Conservation (phyloP, 306 rosid species). For the Dalbergia cochinchinensis region DNA sequence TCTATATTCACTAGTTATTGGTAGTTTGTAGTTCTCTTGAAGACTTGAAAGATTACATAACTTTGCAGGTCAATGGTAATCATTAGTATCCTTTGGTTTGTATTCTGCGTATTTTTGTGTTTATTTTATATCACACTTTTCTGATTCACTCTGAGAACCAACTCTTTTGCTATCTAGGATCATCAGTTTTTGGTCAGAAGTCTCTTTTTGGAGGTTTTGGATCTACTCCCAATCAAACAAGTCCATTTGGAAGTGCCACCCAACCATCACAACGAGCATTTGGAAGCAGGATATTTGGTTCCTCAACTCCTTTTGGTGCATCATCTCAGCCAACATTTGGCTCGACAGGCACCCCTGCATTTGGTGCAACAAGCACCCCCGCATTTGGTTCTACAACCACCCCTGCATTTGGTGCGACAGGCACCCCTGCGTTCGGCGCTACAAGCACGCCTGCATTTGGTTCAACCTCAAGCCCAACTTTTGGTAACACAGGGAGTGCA, state of each 20-base stretch:
- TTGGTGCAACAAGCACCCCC: slow-evolving; percentile 53
- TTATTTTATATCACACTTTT: slow-evolving; percentile 16
- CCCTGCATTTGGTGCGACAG: slow-evolving; percentile 60
- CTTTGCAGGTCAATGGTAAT: not conserved
- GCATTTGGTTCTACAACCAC: slow-evolving; percentile 57
- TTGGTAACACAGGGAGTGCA: slow-evolving; percentile 71
- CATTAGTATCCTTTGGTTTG: slow-evolving; percentile 25
- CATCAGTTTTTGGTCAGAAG: slow-evolving; percentile 87
- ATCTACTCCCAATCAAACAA: slow-evolving; percentile 74
- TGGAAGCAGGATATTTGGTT: slow-evolving; percentile 87
- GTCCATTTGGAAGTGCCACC: slow-evolving; percentile 75
- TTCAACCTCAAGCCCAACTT: slow-evolving; percentile 69
- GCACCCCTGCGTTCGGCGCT: slow-evolving; percentile 67
- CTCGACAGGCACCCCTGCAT: slow-evolving; percentile 53
- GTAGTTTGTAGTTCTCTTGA: slow-evolving; percentile 7
- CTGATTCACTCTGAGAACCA: slow-evolving; percentile 41
- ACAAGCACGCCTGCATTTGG: slow-evolving; percentile 64
- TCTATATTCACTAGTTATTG: slow-evolving; percentile 17
- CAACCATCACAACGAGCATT: slow-evolving; percentile 90
- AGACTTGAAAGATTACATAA: slow-evolving; percentile 5
- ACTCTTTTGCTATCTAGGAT: slow-evolving; percentile 54
- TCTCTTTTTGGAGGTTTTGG: slow-evolving; percentile 88
- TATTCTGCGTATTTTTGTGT: not conserved
- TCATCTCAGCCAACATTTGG: slow-evolving; percentile 72
- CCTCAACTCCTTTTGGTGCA: slow-evolving; percentile 84